phyloP scores from a whole-genome alignment of 768 basidiomycete genomes.

The Hydnomerulius pinastri region DNA sequence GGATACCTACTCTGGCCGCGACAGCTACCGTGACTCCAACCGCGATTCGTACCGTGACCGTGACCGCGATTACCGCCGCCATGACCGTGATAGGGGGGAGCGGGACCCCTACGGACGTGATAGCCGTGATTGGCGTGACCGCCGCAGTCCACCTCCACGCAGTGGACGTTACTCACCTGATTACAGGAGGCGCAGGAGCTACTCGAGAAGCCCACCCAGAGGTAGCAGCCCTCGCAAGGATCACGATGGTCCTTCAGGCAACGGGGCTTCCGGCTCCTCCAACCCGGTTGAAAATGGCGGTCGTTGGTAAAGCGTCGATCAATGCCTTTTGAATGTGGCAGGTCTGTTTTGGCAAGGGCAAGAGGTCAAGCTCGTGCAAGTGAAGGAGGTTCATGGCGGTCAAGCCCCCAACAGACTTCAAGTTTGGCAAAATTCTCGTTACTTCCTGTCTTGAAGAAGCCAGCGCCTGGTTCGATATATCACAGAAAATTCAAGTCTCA shows the following conservation, averaged over 20 bases:
- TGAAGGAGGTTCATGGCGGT: conserved; percentile 45
- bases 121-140: conserved; percentile 75
- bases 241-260: conserved; percentile 44
- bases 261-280: conserved; percentile 36
- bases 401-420: conserved; percentile 40
- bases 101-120: conserved; percentile 71
- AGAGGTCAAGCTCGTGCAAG: conserved; percentile 45
- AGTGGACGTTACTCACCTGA: conserved; percentile 77
- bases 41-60: conserved; percentile 50
- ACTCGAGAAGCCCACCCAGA: conserved; percentile 78
- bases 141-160: conserved; percentile 71
- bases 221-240: conserved; percentile 62
- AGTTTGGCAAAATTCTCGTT: conserved; percentile 53
- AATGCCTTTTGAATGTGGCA: conserved; percentile 17
- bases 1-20: conserved; percentile 45
- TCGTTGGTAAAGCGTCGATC: conserved; percentile 59
- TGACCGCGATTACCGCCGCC: conserved; percentile 42
- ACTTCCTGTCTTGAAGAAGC: conserved; percentile 49
- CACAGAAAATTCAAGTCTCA: conserved; percentile 67
- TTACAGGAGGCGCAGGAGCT: conserved; percentile 72
- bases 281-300: conserved; percentile 44
- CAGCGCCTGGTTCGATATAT: conserved; percentile 53
- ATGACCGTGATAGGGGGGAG: conserved; percentile 49
- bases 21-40: conserved; percentile 48
- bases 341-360: conserved; percentile 37